Percentiles rank a stretch among this genome's conserved stretches.
Conservation (phyloP, 495 filamentous ascomycete genomes). For the Neurospora tetraspora region DNA sequence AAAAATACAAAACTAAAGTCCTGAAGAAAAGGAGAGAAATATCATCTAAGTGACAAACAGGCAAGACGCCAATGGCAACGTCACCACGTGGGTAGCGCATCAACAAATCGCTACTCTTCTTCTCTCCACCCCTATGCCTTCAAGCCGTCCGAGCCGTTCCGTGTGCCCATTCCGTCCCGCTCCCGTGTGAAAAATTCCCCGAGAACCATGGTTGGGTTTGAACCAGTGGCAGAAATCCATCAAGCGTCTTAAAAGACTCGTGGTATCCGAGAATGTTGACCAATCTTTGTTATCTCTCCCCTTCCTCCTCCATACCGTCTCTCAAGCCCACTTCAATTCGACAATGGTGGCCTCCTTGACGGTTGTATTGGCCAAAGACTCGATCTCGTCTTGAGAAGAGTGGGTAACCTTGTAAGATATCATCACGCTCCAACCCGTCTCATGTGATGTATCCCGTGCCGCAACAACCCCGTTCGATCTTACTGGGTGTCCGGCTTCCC, state of each 20-base stretch:
- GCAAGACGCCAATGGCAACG: background rate
- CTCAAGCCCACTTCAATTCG: background rate
- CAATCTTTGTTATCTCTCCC: background rate
- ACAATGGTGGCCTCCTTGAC: background rate
- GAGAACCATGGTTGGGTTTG: background rate
- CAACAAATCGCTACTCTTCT: background rate
- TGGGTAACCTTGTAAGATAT: background rate
- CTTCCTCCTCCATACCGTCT: background rate
- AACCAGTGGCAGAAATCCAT: background rate
- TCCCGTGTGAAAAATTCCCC: background rate
- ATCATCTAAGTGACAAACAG: background rate
- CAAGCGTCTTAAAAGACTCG: background rate
- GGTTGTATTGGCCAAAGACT: background rate
- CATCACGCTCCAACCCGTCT: background rate
- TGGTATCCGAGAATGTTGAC: background rate
- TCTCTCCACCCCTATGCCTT: background rate
- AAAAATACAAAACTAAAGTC: background rate
- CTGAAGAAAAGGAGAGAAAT: background rate
- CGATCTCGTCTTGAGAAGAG: background rate
- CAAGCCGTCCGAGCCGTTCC: background rate
- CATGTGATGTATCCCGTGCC: background rate
- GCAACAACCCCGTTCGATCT: background rate
- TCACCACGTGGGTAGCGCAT: background rate
- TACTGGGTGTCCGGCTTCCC: background rate
- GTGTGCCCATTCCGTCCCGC: background rate